Evolutionary conservation across 208 protist species (phyloP).

Genomic region (Porcisia hertigi): DNA sequence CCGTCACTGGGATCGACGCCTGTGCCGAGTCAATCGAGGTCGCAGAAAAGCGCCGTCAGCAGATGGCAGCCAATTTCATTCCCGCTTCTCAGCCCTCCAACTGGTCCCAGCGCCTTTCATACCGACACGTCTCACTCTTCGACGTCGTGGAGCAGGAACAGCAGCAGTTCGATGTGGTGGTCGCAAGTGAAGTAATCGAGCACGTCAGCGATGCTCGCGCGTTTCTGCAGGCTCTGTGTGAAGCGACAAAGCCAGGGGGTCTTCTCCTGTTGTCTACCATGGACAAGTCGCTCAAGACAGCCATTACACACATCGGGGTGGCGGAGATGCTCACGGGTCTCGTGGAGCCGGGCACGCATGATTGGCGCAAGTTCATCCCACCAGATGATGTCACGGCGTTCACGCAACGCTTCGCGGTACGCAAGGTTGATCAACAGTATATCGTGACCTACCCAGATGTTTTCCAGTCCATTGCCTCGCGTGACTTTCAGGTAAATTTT

Average conservation of each 20-base stretch:
- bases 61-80: constrained; percentile 12
- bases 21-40: constrained; percentile 83
- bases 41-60: constrained; percentile 38
- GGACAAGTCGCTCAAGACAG: constrained; percentile 85
- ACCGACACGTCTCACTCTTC: constrained; percentile 48
- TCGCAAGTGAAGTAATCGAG: constrained; percentile 93
- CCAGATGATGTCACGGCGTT: constrained; percentile 72
- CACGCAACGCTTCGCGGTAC: constrained; percentile 46
- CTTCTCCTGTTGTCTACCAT: constrained; percentile 92
- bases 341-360: constrained; percentile 88
- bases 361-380: constrained; percentile 92
- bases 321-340: constrained; percentile 88
- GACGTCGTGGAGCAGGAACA: constrained; percentile 38
- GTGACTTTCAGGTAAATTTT: constrained; percentile 74
- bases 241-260: constrained; percentile 85
- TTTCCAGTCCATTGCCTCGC: constrained; percentile 50
- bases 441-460: constrained; percentile 72
- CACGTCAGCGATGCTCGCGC: constrained; percentile 87
- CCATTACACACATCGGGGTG: constrained; percentile 69
- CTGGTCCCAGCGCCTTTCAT: constrained; percentile 31
- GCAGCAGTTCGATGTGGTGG: constrained; percentile 74
- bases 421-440: constrained; percentile 68
- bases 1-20: constrained; percentile 91
- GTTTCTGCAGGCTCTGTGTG: constrained; percentile 82
- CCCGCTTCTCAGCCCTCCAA: neutral